Percentiles rank a stretch among this genome's conserved stretches.
Conservation (phyloP, 169 alveolate genomes). For the Cryptosporidium felis region DNA sequence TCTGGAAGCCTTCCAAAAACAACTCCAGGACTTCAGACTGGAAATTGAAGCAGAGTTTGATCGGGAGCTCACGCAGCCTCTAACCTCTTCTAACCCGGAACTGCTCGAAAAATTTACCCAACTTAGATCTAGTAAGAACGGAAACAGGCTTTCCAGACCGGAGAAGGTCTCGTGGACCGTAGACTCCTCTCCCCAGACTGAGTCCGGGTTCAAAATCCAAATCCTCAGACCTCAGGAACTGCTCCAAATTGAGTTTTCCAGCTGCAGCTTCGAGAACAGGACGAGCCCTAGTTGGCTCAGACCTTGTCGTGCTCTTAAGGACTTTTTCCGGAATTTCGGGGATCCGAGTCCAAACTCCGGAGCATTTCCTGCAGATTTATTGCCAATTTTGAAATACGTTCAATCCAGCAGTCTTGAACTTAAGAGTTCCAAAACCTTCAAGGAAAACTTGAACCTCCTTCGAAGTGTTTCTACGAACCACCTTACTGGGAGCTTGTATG, state of each 20-base stretch:
- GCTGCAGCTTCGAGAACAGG: too few species aligned
- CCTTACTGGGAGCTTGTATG: constrained; percentile 1
- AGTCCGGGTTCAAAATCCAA: constrained; percentile 1
- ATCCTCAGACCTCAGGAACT: constrained; percentile 10
- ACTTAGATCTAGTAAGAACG: background rate
- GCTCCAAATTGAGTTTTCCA: constrained; percentile 21
- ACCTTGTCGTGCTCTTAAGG: background rate
- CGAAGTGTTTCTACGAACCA: background rate
- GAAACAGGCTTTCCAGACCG: background rate
- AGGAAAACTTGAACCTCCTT: background rate
- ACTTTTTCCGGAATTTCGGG: background rate
- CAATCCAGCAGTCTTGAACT: background rate
- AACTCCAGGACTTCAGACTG: background rate
- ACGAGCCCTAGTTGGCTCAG: constrained; percentile 3
- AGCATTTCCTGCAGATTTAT: background rate
- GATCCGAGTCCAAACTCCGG: background rate
- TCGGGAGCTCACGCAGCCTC: background rate
- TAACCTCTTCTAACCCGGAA: background rate
- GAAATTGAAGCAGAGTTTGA: constrained; percentile 23
- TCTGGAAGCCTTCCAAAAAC: background rate
- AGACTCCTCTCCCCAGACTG: too few species aligned
- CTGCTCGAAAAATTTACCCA: background rate
- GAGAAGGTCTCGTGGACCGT: too few species aligned
- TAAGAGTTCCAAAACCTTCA: background rate
- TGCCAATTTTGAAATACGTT: background rate